Base-by-base conservation (phyloP, 768 basidiomycete species). In the Mycena polygramma region DNA sequence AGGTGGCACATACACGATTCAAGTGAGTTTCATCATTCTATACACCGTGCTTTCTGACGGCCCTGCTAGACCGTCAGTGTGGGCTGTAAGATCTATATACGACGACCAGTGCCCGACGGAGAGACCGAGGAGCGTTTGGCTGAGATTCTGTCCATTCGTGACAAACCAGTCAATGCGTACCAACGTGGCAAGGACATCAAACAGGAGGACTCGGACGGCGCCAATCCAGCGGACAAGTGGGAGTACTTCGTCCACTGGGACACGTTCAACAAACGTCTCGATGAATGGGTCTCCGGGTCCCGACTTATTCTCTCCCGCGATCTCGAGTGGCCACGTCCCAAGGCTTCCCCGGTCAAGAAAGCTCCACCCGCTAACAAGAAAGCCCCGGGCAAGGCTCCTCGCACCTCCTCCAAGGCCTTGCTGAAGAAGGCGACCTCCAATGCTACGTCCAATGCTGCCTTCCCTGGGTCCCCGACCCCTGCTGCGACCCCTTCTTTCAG, bases 181-280 rank as follows among this genome's bases (percentile, higher is more conserved):
- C 83, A 84, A 45, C 85, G 87, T 57, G 82, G 81, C 73, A 80
- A 82, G 57, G 67, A 77, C 19, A 77, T 82, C 17, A 83, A 83
- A 48, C 85, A 88, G 52, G 85, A 87, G 48, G 84, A 84, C n/a
- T 76, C 81, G 49, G 74, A 74, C 36, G 73, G 77, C 24, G 74
- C 83, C 46, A 87, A 87, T 66, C 87, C 89, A 11, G 92, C 92
- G 76, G 94, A 96, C 79, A 91, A 93, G 75, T 88, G 90, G 80
- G 97, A 99, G 80, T 99, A 91, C 85, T 99, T 99, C 77, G 95
- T 99, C 22, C 98, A 99, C 77, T 99, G 97, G 92, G 96, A 98
- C 75, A 91, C 95, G 73, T 99, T 98, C 88, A 99, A 99, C 86
- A 99, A 99, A 80, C 96, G 98, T 71, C 86, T 99, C 48, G 98